phyloP scores from a whole-genome alignment of 352 stramenopile species.

The Phytophthora chlamydospora region DNA sequence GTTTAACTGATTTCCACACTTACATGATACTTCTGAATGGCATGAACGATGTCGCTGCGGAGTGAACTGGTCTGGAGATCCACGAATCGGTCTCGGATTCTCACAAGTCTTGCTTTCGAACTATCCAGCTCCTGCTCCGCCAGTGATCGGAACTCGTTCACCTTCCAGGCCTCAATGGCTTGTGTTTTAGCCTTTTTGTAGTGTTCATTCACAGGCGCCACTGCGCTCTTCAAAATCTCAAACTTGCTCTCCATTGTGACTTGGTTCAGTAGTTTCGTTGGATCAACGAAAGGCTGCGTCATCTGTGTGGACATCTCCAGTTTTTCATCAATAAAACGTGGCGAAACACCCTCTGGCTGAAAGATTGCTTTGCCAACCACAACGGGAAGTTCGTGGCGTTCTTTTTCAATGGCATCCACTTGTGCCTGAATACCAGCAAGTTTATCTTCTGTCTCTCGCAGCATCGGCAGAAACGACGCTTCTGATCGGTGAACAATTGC shows the following conservation, averaged over 20 bases:
- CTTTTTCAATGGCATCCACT: conserved; percentile 38
- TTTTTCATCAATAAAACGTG: neutral
- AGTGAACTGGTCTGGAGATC: conserved; percentile 51
- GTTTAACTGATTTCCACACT: conserved; percentile 38
- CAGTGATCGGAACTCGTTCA: conserved; percentile 49
- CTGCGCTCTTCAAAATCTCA: conserved; percentile 57
- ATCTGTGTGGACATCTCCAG: conserved; percentile 9
- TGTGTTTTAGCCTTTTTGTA: conserved; percentile 59
- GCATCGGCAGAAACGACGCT: conserved; percentile 38
- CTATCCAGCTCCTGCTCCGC: conserved; percentile 66
- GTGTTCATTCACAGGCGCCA: conserved; percentile 57
- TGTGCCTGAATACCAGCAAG: conserved; percentile 28
- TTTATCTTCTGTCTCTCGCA: conserved; percentile 36
- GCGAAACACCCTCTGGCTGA: conserved; percentile 18
- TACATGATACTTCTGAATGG: conserved; percentile 50
- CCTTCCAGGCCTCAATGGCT: conserved; percentile 68
- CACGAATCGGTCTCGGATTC: conserved; percentile 57
- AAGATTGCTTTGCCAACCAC: conserved; percentile 66
- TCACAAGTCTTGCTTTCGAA: conserved; percentile 57
- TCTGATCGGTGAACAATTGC: conserved; percentile 53
- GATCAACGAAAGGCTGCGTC: conserved; percentile 34
- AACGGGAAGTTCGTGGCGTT: conserved; percentile 54
- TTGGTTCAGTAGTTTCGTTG: conserved; percentile 45
- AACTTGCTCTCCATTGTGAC: conserved; percentile 73
- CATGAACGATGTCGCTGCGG: conserved; percentile 50